Evolutionary conservation across 768 basidiomycete genomes (phyloP), one percentile per base, ranked within the genome.

Genomic region (Boletus sp.): DNA sequence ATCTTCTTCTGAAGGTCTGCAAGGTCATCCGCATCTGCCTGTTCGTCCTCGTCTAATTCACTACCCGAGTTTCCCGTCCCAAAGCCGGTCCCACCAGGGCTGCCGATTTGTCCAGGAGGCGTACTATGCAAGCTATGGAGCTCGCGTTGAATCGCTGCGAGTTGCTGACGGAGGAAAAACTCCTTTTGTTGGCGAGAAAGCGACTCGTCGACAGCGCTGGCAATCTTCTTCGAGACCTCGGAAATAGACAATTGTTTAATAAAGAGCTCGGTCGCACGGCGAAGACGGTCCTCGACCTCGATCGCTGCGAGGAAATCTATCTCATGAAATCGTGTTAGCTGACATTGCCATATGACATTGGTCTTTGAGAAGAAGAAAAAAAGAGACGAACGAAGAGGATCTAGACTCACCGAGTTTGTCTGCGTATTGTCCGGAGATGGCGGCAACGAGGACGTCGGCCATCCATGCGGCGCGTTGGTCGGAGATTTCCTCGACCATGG

Each of bases 141-240:
- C 67, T 95, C 84, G 38, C 87, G 82, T 52, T 89, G 84, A 46
- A 90, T 91, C 19, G 87, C 88, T 2, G 87, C 82, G 14, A 90
- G 82, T 61, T 92, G 90, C 60, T 92, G 90, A 23, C 88, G 83
- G 3, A 93, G 78, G 74, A 90, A 92, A 64, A 86, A 87, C 55
- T 91, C 90, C 63, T 92, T 92, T 71, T 93, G 90, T 62, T 92
- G 90, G 53, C 88, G 90, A 25, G 87, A 88, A n/a, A 92, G 78
- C 5, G 84, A 84, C 66, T 93, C 90, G 58, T 90, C 88, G 11
- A 93, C 86, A 21, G 87, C 84, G 30, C 82, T 80, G 5, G 88
- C 84, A 48, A 93, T 89, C 75, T 88, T 91, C 66, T 84, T 83
- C 15, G 86, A 83, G 0, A 93, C 87, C 68, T 93, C 90, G 21